Evolutionary conservation across 1,284 basidiomycete genomes (phyloP), one percentile per base, ranked within the genome.

Genomic region (Rhodotorula sp.): DNA sequence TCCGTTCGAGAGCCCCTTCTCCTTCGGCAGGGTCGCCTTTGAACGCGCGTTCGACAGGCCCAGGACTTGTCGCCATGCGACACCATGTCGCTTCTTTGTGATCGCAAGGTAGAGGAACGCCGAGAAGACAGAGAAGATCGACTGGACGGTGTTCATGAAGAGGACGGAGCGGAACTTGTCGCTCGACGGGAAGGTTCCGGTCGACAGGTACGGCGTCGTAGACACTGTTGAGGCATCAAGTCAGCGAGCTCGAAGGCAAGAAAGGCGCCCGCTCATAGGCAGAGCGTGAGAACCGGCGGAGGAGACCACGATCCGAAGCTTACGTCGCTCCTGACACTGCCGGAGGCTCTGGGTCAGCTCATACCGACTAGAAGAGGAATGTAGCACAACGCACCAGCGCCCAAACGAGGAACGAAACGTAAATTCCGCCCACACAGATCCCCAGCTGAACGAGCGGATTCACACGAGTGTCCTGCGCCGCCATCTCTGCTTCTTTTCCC

Each of bases 61-160:
- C 15, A 73, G 44, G 10, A 73, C 51, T 30, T 62, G 34, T 5
- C 58, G 30, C 65, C 62, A 69, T 1, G 62, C 34, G 1, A 56
- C 24, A 27, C 67, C 67, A 20, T 61, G 61, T 24, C 55, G n/a
- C 20, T 55, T 49, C 46, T 72, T 70, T 3, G 67, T 76, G 71
- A 79, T 68, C 74, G 76, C 24, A 53, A 78, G 68, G 68, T 76
- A 78, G 10, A 62, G 34, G 56, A 75, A 56, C 10, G 77, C 73
- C 9, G 75, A 72, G 8, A 76, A 27, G 32, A 74, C 66, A 32
- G 68, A 75, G 63, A 77, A 74, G 20, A 68, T 94, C 36, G 92
- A 94, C 82, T 97, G 94, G 70, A 97, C 87, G 15, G 94, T 96
- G 81, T 97, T 97, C 65, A 92, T 92, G 79, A 88, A 97, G 79